Evolutionary conservation across 345 rosid species (phyloP).

Genomic region (Eucalyptus shirleyi): DNA sequence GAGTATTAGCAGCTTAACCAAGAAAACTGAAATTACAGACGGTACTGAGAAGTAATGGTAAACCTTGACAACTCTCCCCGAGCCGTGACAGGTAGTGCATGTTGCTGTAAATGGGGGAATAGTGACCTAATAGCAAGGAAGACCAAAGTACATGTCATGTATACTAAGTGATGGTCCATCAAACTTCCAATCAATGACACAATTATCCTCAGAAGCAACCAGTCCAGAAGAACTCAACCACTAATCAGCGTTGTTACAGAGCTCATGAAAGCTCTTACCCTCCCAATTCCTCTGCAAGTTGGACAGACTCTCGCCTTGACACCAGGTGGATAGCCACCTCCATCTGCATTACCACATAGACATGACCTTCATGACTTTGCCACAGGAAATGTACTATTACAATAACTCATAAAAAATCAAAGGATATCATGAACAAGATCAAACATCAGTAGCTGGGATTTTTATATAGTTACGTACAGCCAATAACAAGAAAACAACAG

Average conservation of each 20-base stretch:
- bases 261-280: conserved; percentile 33
- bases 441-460: neutral
- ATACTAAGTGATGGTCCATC: neutral
- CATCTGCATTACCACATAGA: conserved; percentile 34
- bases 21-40: neutral
- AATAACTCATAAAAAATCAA: neutral
- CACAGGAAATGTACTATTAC: neutral
- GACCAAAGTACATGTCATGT: neutral
- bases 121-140: conserved; percentile 42
- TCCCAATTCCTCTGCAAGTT: conserved; percentile 79
- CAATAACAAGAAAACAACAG: neutral
- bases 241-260: neutral
- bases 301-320: conserved; percentile 54
- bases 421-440: neutral
- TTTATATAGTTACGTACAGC: neutral
- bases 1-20: neutral
- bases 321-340: conserved; percentile 56
- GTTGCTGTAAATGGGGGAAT: conserved; percentile 88
- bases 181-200: neutral
- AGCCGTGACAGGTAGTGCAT: conserved; percentile 70
- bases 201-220: neutral
- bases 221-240: conserved; percentile 1
- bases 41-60: neutral
- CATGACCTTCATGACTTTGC: neutral
- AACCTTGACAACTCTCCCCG: conserved; percentile 65